These are phyloP conservation scores for Asterophora parasitica DNA, from an alignment of 768 basidiomycete genomes.

Conservation along the genomic window DNA sequence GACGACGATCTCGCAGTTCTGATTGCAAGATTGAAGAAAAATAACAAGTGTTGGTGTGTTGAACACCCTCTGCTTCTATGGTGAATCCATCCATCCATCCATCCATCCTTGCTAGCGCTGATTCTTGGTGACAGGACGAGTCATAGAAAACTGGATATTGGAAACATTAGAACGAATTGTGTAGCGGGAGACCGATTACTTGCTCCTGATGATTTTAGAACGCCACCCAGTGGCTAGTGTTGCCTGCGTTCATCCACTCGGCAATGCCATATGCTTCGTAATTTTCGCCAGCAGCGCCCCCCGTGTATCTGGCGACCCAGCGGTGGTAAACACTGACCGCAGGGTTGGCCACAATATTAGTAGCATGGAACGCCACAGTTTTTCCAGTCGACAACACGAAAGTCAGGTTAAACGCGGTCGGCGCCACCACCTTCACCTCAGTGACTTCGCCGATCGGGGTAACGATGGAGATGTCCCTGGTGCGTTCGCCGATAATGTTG, in stretches of 20 bases:
- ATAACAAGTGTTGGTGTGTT: no score
- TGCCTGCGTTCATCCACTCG: slow-evolving; percentile 15
- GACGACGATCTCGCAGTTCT: no score
- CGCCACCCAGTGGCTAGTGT: slow-evolving; percentile 7
- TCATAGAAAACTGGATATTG: no score
- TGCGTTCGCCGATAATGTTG: slow-evolving; percentile 14
- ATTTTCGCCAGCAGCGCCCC: slow-evolving; percentile 5
- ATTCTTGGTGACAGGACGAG: no score
- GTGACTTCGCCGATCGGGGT: slow-evolving; percentile 6
- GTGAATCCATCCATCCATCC: no score
- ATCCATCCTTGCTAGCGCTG: no score
- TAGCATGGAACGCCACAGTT: slow-evolving; percentile 14
- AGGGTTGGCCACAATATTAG: slow-evolving; percentile 13
- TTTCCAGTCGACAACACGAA: slow-evolving; percentile 6
- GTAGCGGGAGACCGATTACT: no score
- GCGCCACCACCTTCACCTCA: slow-evolving; percentile 10
- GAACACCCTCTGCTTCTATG: no score
- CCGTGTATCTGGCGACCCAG: slow-evolving; percentile 12
- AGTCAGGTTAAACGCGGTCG: slow-evolving; percentile 11
- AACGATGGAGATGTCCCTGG: slow-evolving; percentile 12
- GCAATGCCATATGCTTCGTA: slow-evolving; percentile 11
- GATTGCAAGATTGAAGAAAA: no score
- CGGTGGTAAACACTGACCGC: slow-evolving; percentile 14
- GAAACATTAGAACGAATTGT: no score
- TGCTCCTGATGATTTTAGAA: no score